Evolutionary conservation across 2,329 filamentous ascomycete species (phyloP).

Genomic region (Colletotrichum lentis): DNA sequence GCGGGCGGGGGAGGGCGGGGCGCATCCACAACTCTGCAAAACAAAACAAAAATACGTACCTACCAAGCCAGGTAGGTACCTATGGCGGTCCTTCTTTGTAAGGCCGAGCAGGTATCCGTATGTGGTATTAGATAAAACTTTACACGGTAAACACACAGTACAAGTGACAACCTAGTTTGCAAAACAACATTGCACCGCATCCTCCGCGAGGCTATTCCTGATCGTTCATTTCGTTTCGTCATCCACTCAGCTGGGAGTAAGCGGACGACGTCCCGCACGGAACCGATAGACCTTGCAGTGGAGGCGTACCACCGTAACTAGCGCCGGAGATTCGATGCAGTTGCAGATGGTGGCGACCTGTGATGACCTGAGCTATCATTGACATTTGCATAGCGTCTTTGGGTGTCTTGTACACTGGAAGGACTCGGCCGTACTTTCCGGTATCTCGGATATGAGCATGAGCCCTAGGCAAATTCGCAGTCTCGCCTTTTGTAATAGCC

Average conservation of each 20-base stretch:
- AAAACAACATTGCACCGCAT: constrained; percentile 8
- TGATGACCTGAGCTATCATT: constrained; percentile 4
- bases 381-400: neutral
- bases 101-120: too few species aligned
- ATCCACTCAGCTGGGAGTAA: constrained; percentile 16
- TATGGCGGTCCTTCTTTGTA: too few species aligned
- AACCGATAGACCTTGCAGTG: constrained; percentile 6
- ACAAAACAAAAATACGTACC: too few species aligned
- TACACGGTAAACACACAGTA: too few species aligned
- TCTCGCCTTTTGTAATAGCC: neutral
- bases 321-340: constrained; percentile 16
- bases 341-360: constrained; percentile 8
- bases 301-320: constrained; percentile 5
- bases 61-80: too few species aligned
- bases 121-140: too few species aligned
- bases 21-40: too few species aligned
- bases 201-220: constrained; percentile 1
- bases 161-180: neutral
- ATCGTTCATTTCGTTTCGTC: constrained; percentile 8
- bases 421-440: constrained; percentile 1
- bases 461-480: neutral
- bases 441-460: neutral
- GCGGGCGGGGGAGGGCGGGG: too few species aligned
- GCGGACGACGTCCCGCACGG: constrained; percentile 2
- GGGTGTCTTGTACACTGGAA: neutral